Evolutionary conservation across 2,329 filamentous ascomycete genomes (phyloP), one percentile per base, ranked within the genome.

Genomic region (Fusarium sublunatum): DNA sequence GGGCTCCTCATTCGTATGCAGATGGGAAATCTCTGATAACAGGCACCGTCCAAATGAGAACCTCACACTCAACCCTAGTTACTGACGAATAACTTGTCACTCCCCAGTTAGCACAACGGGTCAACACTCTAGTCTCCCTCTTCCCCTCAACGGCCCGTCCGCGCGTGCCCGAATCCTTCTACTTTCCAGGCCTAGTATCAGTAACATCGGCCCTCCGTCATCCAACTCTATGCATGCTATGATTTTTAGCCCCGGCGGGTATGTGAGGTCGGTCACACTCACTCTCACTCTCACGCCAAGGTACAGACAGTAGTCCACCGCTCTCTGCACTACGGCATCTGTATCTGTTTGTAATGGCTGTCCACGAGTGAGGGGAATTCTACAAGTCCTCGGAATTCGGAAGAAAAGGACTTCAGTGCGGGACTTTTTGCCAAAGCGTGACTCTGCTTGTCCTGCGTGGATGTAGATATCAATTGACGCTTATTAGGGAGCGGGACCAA

Each of bases 241-340:
- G 61, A 35, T 22, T 42, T 65, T 61, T 70, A 73, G 71, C 68
- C 52, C 46, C 66, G 70, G 71, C 71, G 71, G 70, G 69, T 72
- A 73, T 67, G 64, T 68, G 64, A 64, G 57, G 35, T 48, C 47
- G 54, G 49, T 72, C 68, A 72, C 70, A 71, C 61, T 44, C 34
- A 38, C 70, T 70, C 61, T 44, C 34, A 38, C 57, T 34, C 55
- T 34, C 25, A n/a, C 13, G n/a, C 29, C 29, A 26, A 7, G 50
- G 19, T 19, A 3, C 19, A 19, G 19, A 19, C 19, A 41, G 35
- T 19, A 13, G 47, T 44, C 47, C 39, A 52, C 51, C 59, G 42
- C 42, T 56, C 22, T 50, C 31, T 59, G 39, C 52, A 42, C 35
- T 40, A 42, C 39, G 26, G 28, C 45, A n/a, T 6, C 12, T 34